Evolutionary conservation across 1,284 basidiomycete species (phyloP), one percentile per base, ranked within the genome.

Genomic region (Meira miltonrushii): DNA sequence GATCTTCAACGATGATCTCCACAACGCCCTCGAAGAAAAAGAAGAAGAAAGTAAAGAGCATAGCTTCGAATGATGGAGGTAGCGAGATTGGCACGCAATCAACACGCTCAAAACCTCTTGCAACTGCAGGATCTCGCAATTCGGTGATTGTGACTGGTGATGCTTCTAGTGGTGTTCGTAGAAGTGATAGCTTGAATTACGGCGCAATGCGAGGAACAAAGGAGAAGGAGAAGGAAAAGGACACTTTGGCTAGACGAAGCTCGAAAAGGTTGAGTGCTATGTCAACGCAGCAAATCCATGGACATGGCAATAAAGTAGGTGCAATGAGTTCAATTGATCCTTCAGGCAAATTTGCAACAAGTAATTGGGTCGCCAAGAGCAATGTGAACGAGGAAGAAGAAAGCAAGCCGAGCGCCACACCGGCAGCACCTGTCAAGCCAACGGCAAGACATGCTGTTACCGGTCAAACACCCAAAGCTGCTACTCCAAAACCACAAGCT

Each of bases 31-130:
- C 52, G 49, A 53, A 40, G 23, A 62, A 62, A 59, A 61, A 61
- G 60, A 71, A 68, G 58, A 72, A 71, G 61, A 67, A 66, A 59
- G 69, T 65, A 57, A 68, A 68, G 59, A 61, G 61, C 57, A 60
- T 59, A 15, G n/a, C 64, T 25, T 54, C 53, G 2, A 33, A 46
- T 25, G 50, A 49, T 1, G 65, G 67, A n/a, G 72, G 70, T 17
- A 74, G 72, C 53, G 72, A 74, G 62, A 62, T 74, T 11, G 72
- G 72, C 8, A 74, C 72, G 11, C 60, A 66, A 11, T 55, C 72
- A 7, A 74, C 72, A 13, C 64, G 71, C 12, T 58, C 64, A 10
- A 39, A 41, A n/a, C 39, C 48, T 12, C 37, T 15, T 4, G 21
- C 25, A 19, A n/a, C n/a, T 15, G 38, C 52, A 15, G 17, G 21